These are phyloP conservation scores for Corniculantispora saksenae DNA, from an alignment of 2,329 filamentous ascomycete genomes.

Conservation along the genomic window DNA sequence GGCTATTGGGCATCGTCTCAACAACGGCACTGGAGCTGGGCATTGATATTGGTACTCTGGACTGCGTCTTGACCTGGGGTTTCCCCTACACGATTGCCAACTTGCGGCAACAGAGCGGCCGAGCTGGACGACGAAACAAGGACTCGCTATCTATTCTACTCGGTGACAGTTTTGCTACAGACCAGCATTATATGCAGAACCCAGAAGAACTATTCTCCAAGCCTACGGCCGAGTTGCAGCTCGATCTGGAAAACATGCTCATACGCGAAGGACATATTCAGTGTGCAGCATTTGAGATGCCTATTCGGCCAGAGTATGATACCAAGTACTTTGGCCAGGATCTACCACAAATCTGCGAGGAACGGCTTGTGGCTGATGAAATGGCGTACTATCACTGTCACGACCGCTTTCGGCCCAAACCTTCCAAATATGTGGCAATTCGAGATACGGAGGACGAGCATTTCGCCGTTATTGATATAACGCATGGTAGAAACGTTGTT, in stretches of 20 bases:
- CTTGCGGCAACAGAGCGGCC: conserved; percentile 88
- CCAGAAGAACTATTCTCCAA: conserved; percentile 91
- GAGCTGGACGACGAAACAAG: conserved; percentile 87
- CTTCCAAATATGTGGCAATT: conserved; percentile 81
- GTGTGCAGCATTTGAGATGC: conserved; percentile 94
- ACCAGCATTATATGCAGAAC: conserved; percentile 97
- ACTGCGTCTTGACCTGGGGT: conserved; percentile 90
- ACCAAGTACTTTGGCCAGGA: conserved; percentile 75
- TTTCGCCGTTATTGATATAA: conserved; percentile 90
- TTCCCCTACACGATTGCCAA: conserved; percentile 97
- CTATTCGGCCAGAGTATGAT: conserved; percentile 78
- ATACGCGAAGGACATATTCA: conserved; percentile 92
- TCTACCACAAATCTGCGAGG: conserved; percentile 68
- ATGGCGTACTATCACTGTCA: conserved; percentile 89
- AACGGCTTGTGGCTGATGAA: conserved; percentile 72
- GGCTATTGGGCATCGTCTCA: conserved; percentile 87
- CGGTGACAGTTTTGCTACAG: conserved; percentile 84
- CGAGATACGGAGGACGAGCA: conserved; percentile 87
- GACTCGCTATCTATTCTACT: conserved; percentile 90
- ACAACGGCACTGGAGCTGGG: conserved; percentile 92
- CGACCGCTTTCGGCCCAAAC: conserved; percentile 81
- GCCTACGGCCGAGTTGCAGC: conserved; percentile 84
- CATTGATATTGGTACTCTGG: conserved; percentile 90
- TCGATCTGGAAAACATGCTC: conserved; percentile 89
- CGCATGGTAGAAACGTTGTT: conserved; percentile 77